phyloP scores from a whole-genome alignment of 2,329 filamentous ascomycete species.

The Lojkania enalia region DNA sequence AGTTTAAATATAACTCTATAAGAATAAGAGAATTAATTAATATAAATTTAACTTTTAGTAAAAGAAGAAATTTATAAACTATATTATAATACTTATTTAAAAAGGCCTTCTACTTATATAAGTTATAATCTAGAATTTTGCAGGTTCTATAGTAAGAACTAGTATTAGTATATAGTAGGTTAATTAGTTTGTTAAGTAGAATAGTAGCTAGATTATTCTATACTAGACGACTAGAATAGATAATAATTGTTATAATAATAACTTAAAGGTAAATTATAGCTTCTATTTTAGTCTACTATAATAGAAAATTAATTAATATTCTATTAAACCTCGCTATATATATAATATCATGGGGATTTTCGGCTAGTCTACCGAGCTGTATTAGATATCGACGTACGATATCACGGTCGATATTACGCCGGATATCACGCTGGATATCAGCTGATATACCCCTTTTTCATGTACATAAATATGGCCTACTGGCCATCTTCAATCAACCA shows the following conservation, averaged over 20 bases:
- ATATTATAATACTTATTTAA: conserved; percentile 7
- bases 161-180: not conserved
- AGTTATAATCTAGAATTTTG: conserved; percentile 7
- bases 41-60: conserved; percentile 1
- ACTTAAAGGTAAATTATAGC: conserved; percentile 6
- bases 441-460: no score
- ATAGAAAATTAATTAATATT: conserved; percentile 4
- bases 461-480: no score
- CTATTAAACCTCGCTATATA: conserved; percentile 6
- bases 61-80: conserved; percentile 7
- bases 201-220: no score
- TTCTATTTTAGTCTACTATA: conserved; percentile 5
- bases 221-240: conserved; percentile 4
- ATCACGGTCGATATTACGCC: no score
- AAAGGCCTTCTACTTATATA: conserved; percentile 6
- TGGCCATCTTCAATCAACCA: no score
- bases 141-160: not conserved
- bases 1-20: conserved; percentile 1
- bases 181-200: not conserved
- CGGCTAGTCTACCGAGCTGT: no score
- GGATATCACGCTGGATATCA: no score
- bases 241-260: conserved; percentile 2
- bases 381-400: no score
- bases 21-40: not conserved
- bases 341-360: no score